Evolutionary conservation across 106 monocot species (phyloP).

Genomic region (Dendrobium officinale): DNA sequence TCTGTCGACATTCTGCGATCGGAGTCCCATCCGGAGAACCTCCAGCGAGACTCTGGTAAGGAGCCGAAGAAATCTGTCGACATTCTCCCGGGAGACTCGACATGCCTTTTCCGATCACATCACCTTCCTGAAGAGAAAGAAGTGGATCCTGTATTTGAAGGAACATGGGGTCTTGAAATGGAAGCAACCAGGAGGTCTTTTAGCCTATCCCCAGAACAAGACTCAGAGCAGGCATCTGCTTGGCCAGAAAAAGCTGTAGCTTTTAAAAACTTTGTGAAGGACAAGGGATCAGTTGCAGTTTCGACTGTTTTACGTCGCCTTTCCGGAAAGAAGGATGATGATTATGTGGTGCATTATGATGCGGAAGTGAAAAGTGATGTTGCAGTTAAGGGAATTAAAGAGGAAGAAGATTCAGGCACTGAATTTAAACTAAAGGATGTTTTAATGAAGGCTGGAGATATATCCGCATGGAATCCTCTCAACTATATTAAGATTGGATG

Average conservation of each 20-base stretch:
- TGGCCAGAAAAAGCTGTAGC: slow-evolving; percentile 82
- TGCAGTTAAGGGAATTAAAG: slow-evolving; percentile 4
- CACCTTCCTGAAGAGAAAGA: slow-evolving; percentile 33
- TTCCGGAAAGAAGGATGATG: slow-evolving; percentile 70
- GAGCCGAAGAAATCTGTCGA: no score
- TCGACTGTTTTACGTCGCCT: slow-evolving; percentile 73
- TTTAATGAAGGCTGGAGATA: slow-evolving; percentile 28
- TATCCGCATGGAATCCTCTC: slow-evolving; percentile 67
- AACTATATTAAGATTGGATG: slow-evolving; percentile 55
- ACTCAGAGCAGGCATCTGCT: slow-evolving; percentile 33
- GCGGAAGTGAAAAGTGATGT: slow-evolving; percentile 27
- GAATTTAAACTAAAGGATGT: slow-evolving; percentile 39
- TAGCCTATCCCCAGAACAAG: slow-evolving; percentile 19
- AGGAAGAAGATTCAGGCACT: slow-evolving; percentile 13
- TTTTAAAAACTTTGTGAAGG: slow-evolving; percentile 74
- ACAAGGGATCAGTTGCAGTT: slow-evolving; percentile 64
- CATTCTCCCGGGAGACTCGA: no score
- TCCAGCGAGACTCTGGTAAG: no score
- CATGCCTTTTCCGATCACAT: no score
- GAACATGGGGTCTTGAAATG: slow-evolving; percentile 48
- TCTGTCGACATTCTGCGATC: no score
- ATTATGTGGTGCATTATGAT: slow-evolving; percentile 17
- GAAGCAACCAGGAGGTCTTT: slow-evolving; percentile 25
- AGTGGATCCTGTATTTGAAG: slow-evolving; percentile 68
- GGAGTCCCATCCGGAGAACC: no score